Percentiles rank a stretch among this genome's conserved stretches.
Evolutionary conservation across 2,329 filamentous ascomycete species (phyloP).

Genomic region (Penicillium decumbens): DNA sequence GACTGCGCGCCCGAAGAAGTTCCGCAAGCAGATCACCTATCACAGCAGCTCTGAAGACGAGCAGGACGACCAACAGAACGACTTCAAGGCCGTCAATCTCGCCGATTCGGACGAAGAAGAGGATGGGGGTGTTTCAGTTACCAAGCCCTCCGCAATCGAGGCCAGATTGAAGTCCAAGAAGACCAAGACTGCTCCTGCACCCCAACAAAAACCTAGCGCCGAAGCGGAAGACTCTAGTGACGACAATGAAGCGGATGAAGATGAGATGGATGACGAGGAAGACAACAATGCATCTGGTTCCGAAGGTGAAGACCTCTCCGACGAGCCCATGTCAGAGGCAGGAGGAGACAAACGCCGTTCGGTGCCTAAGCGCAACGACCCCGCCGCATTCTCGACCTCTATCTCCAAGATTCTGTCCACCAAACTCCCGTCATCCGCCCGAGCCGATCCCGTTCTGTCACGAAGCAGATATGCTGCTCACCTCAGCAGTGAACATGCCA

Average conservation of each 20-base stretch:
- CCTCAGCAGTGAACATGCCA: conserved; percentile 66
- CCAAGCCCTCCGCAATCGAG: conserved; percentile 9
- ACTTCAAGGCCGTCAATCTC: conserved; percentile 49
- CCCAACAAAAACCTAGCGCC: conserved; percentile 17
- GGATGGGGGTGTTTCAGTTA: conserved; percentile 18
- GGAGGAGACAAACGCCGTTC: conserved; percentile 35
- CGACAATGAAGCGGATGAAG: conserved; percentile 29
- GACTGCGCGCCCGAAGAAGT: conserved; percentile 50
- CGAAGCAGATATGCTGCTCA: conserved; percentile 71
- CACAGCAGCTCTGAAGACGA: conserved; percentile 60
- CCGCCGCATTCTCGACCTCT: conserved; percentile 82
- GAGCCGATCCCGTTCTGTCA: conserved; percentile 84
- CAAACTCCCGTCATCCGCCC: conserved; percentile 76
- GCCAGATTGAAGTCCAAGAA: conserved; percentile 5
- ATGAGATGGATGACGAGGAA: conserved; percentile 30
- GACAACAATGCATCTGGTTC: conserved; percentile 42
- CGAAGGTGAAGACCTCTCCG: conserved; percentile 34
- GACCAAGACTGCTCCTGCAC: conserved; percentile 7
- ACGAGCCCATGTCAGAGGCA: conserved; percentile 41
- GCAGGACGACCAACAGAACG: conserved; percentile 39
- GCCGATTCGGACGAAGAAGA: conserved; percentile 44
- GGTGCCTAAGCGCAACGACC: conserved; percentile 76
- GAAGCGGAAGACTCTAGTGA: conserved; percentile 23
- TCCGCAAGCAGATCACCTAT: conserved; percentile 60
- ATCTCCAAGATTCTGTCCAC: conserved; percentile 89